Base-by-base conservation (phyloP, 345 rosid species). In the Sisymbrium altissimum region DNA sequence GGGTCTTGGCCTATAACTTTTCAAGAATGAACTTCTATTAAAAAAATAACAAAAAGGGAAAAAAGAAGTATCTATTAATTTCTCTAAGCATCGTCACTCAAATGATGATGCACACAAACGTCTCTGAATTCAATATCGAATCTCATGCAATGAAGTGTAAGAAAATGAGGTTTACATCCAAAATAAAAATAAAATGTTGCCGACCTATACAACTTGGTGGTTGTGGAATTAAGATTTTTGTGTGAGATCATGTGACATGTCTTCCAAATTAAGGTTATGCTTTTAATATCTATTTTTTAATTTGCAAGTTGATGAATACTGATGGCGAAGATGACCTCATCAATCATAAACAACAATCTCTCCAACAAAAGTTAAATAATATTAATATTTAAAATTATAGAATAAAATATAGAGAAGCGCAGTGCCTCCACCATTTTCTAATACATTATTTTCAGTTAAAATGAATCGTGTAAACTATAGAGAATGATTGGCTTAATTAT, bases 191-290 rank as follows among this genome's bases (percentile, higher is more conserved):
- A 50, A 70, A n/a, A 50, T 12, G 6, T 57, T 57, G 61, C 72
- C 72, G 44, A 74, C 60, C 52, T 29, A 54, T 57, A 46, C 44
- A 67, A 58, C 59, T 46, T 58, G 57, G 56, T 75, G 48, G 73
- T 50, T 68, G 73, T 67, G 73, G 40, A 23, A 60, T 68, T 59
- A 35, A 75, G 63, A 67, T 39, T 58, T 50, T 18, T 66, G 78
- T 75, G 68, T 50, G 73, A 68, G 73, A 68, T 59, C 69, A 60
- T 68, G 79, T 68, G 74, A 68, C 79, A 75, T 75, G 74, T 75
- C 79, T 75, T 75, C 48, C 17, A 60, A 60, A 75, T 43, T 75
- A 68, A 75, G 73, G 74, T 67, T 60, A 67, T 40, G 55, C 18
- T 67, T 39, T 67, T 12, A 12, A 10, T 67, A 66, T 35, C 19